Evolutionary conservation across 352 stramenopile genomes (phyloP), one percentile per base, ranked within the genome.

Genomic region (Pythium scleroteichum): DNA sequence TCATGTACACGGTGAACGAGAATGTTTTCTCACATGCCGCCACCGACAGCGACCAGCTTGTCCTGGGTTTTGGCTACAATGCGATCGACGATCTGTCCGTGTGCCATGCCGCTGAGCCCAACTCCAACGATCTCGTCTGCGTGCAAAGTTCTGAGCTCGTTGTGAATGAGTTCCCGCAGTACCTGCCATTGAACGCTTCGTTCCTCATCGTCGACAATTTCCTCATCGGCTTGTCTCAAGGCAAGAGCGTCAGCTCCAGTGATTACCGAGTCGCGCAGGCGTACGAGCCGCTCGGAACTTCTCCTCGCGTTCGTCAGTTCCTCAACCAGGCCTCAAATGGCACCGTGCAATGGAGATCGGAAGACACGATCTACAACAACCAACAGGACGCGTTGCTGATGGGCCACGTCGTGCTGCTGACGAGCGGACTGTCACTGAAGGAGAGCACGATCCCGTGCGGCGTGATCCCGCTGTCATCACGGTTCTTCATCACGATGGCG

Each of bases 401-500:
- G 7, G 62, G 40, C 9, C 45, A 48, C 2, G 32, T 41, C 17
- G 0, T 50, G 2, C 62, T 68, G 3, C 54, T 59, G 20, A 13
- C 35, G 13, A 59, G 58, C 27, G 53, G 44, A 8, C 42, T 49
- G 19, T 57, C 51, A 7, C 9, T 42, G 22, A 14, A 24, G 13
- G 35, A 61, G 16, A 47, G 27, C 22, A n/a, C 42, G 2, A 46
- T 68, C 7, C 45, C 52, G 29, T 74, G 67, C 27, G 49, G 48
- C 13, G 62, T 51, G 42, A 45, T 66, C 2, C 49, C 63, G 8
- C 55, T 74, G 17, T 42, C 67, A 1, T 17, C 20, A 9, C 57
- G 45, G 26, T 66, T 60, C 40, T 65, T 60, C 22, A 49, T 74
- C 40, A 71, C 67, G 5, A 66, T 35, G n/a, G 67, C 67, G 19